Evolutionary conservation across 78 protist species (phyloP).

Genomic region (Guillardia theta): DNA sequence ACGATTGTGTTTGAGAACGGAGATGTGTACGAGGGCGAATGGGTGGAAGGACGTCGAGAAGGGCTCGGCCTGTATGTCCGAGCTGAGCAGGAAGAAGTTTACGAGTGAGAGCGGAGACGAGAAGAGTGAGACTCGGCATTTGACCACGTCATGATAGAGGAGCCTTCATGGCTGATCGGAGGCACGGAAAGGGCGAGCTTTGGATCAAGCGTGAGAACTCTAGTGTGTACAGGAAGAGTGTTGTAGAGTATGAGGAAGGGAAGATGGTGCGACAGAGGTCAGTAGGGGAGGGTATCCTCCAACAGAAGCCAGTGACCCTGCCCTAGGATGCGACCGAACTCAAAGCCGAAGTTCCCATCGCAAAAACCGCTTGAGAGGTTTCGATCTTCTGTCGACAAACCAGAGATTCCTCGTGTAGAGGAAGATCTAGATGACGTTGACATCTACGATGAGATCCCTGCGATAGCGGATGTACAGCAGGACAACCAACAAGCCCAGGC

Average conservation of each 20-base stretch:
- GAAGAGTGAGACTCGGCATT: background rate
- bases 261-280: background rate
- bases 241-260: background rate
- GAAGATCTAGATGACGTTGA: too few species aligned
- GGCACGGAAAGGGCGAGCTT: background rate
- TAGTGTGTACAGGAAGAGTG: background rate
- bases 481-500: too few species aligned
- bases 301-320: too few species aligned
- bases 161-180: background rate
- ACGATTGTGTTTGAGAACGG: background rate
- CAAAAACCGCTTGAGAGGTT: too few species aligned
- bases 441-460: too few species aligned
- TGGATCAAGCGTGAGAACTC: background rate
- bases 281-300: too few species aligned
- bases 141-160: background rate
- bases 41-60: background rate
- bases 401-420: too few species aligned
- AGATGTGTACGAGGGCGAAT: background rate
- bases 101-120: background rate
- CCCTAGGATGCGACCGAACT: too few species aligned
- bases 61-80: background rate
- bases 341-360: too few species aligned
- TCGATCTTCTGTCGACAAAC: too few species aligned
- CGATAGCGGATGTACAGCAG: too few species aligned
- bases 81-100: background rate